Conservation (phyloP, 495 filamentous ascomycete species). For the Penicillium robsamsonii region DNA sequence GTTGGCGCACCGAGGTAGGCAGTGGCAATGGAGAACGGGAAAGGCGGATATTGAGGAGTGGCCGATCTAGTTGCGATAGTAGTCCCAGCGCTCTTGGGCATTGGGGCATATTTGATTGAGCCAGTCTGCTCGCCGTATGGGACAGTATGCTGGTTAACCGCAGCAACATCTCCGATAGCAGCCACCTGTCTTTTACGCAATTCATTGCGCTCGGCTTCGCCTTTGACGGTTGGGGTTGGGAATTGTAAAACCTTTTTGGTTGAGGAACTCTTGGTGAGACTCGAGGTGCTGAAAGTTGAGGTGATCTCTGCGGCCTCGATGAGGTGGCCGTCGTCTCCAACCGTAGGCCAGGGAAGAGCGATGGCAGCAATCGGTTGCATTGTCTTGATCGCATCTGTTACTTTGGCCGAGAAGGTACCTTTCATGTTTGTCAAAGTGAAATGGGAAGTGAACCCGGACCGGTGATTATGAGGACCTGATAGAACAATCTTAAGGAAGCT, state of each 20-base stretch:
- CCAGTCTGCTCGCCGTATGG: constrained; percentile 65
- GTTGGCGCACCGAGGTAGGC: constrained; percentile 55
- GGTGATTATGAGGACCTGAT: constrained; percentile 41
- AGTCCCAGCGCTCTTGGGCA: constrained; percentile 64
- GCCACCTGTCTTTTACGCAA: constrained; percentile 33
- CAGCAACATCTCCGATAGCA: neutral
- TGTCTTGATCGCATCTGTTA: constrained; percentile 40
- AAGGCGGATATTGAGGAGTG: constrained; percentile 61
- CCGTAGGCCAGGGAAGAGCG: constrained; percentile 32
- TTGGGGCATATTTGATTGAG: constrained; percentile 65
- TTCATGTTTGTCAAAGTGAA: constrained; percentile 69
- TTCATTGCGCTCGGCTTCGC: constrained; percentile 21
- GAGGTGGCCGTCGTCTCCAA: constrained; percentile 10
- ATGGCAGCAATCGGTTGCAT: constrained; percentile 40
- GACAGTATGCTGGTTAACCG: constrained; percentile 42
- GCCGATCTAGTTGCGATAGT: constrained; percentile 59
- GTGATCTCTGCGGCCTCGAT: constrained; percentile 14
- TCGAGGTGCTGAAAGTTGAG: constrained; percentile 9
- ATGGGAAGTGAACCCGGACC: constrained; percentile 58
- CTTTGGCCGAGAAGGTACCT: constrained; percentile 53
- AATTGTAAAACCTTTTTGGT: constrained; percentile 13
- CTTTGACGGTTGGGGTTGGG: constrained; percentile 15
- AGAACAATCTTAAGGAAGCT: constrained; percentile 68
- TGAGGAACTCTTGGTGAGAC: constrained; percentile 3
- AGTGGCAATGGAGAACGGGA: constrained; percentile 55